Evolutionary conservation across 2,329 filamentous ascomycete species (phyloP).

Genomic region (Colletotrichum incanum): DNA sequence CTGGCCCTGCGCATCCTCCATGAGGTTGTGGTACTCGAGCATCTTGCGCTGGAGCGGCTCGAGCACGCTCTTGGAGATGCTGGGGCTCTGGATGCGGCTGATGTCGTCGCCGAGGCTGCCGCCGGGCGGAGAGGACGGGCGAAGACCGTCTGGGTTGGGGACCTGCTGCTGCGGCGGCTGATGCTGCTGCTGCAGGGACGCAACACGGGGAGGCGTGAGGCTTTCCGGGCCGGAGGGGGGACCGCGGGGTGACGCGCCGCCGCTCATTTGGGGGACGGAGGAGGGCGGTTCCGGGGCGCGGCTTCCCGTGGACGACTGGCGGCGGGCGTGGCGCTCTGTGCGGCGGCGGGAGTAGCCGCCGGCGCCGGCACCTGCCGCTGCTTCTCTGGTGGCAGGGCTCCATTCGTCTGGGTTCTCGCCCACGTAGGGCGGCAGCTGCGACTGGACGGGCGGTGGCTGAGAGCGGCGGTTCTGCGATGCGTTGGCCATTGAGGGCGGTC

Average conservation of each 20-base stretch:
- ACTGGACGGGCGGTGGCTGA: slow-evolving; percentile 30
- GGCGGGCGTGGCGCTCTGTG: slow-evolving; percentile 40
- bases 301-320: slow-evolving; percentile 37
- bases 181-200: slow-evolving; percentile 10
- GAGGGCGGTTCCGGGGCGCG: slow-evolving; percentile 8
- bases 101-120: slow-evolving; percentile 50
- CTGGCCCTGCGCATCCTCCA: slow-evolving; percentile 59
- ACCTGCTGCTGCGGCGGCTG: slow-evolving; percentile 8
- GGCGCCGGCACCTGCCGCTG: neutral
- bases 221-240: neutral
- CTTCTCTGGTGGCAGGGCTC: slow-evolving; percentile 23
- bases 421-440: slow-evolving; percentile 39
- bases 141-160: slow-evolving; percentile 11
- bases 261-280: slow-evolving; percentile 22
- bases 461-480: slow-evolving; percentile 39
- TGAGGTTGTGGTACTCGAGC: slow-evolving; percentile 59
- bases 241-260: slow-evolving; percentile 18
- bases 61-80: slow-evolving; percentile 60
- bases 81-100: slow-evolving; percentile 61
- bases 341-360: slow-evolving; percentile 40
- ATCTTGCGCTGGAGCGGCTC: slow-evolving; percentile 63
- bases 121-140: slow-evolving; percentile 21
- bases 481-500: slow-evolving; percentile 38
- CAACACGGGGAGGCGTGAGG: slow-evolving; percentile 1
- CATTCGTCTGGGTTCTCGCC: slow-evolving; percentile 33